Evolutionary conservation across 805 yeast species (phyloP), one percentile per base, ranked within the genome.

Genomic region (Metschnikowia matae): DNA sequence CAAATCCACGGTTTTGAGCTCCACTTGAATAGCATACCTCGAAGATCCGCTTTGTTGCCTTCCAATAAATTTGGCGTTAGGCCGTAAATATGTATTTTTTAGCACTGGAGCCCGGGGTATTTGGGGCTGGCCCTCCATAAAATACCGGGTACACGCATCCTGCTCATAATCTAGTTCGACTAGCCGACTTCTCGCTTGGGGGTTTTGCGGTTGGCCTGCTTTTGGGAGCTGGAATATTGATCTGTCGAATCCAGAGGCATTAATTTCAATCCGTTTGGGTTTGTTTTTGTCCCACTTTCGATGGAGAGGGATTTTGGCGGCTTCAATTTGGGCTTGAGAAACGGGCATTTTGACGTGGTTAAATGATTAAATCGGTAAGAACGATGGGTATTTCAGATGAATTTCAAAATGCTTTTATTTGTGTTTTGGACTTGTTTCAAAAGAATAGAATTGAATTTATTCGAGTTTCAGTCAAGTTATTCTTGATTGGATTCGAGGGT

Each of bases 21-120:
- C 88, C 18, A 87, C 89, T 39, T 76, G 70, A 17, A 87, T 89
- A 54, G 82, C 84, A 64, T 83, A 85, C 3, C 80, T 77, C 2
- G 81, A 75, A 52, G 78, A 69, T 0, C 87, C 89, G 10, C 88
- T 81, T 60, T 82, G 85, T 60, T 87, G 95, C 20, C 82, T 77
- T 2, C 95, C 95, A 7, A 73, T 62, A 56, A 83, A 87, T 35
- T 61, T 68, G 23, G 87, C 74, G 42, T 86, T 84, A 2, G 90
- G 84, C 49, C 79, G 77, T 17, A 87, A 68, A 48, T 78, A 80
- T 3, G 63, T 48, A 52, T 61, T 47, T 79, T 71, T 11, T 75
- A 81, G 62, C 6, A 38, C 34, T 2, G 63, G 62, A n/a, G 49
- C 44, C 3, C 40, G 40, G 6, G 37, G 29, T 6, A 37, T 46